Percentiles rank a stretch among this genome's conserved stretches.
Evolutionary conservation across 2,329 filamentous ascomycete species (phyloP).

Genomic region (Talaromyces sp.): DNA sequence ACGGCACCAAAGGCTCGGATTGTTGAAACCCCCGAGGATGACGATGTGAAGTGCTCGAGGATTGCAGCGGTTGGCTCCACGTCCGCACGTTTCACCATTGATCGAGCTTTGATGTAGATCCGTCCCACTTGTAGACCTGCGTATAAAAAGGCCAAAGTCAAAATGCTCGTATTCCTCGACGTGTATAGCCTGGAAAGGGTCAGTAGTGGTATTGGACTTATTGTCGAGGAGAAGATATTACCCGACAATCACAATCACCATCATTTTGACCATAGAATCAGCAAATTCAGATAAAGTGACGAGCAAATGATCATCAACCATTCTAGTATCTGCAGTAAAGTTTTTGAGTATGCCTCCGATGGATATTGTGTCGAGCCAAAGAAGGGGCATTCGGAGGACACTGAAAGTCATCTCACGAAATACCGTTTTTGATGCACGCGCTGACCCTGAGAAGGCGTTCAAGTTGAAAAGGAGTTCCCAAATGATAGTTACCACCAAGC

Average conservation of each 20-base stretch:
- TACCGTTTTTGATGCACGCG: slow-evolving; percentile 63
- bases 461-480: neutral
- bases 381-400: slow-evolving; percentile 65
- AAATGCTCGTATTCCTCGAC: slow-evolving; percentile 49
- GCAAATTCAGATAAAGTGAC: slow-evolving; percentile 46
- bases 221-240: slow-evolving; percentile 61
- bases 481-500: neutral
- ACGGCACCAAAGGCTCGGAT: slow-evolving; percentile 71
- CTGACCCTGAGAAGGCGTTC: slow-evolving; percentile 35
- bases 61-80: slow-evolving; percentile 71
- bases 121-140: slow-evolving; percentile 44
- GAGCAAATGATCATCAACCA: slow-evolving; percentile 60
- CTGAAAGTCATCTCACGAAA: slow-evolving; percentile 64
- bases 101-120: neutral
- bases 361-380: slow-evolving; percentile 76
- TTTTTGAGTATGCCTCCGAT: slow-evolving; percentile 72
- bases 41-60: slow-evolving; percentile 73
- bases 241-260: slow-evolving; percentile 63
- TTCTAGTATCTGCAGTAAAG: slow-evolving; percentile 67
- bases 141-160: slow-evolving; percentile 50
- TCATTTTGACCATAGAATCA: slow-evolving; percentile 46
- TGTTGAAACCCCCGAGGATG: slow-evolving; percentile 66
- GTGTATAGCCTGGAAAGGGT: slow-evolving; percentile 54
- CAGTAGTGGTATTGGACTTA: slow-evolving; percentile 39
- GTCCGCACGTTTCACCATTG: slow-evolving; percentile 15